These are phyloP conservation scores for Tuber borchii DNA, from an alignment of 495 filamentous ascomycete species.

Conservation along the genomic window DNA sequence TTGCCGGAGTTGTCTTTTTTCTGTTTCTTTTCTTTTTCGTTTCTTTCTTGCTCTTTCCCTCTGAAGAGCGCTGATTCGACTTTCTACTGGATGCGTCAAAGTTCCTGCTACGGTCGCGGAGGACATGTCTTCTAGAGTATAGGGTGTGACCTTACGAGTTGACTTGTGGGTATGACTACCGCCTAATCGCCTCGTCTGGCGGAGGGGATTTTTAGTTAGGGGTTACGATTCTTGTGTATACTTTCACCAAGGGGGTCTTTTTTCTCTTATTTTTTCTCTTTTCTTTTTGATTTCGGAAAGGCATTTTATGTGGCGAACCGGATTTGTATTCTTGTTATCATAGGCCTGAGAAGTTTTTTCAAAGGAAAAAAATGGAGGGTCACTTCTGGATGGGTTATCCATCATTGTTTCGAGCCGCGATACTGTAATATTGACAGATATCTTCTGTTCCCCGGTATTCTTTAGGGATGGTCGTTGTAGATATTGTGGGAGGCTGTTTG, in stretches of 20 bases:
- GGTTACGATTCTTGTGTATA: slow-evolving; percentile 1
- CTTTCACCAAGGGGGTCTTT: neutral
- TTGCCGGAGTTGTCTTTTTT: neutral
- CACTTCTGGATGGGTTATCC: neutral
- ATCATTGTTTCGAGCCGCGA: neutral
- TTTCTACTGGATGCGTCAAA: neutral
- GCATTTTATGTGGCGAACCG: neutral
- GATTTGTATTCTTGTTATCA: neutral
- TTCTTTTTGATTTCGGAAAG: neutral
- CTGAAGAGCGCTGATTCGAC: neutral
- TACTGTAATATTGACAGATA: neutral
- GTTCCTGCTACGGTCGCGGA: neutral
- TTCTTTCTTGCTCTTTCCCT: neutral
- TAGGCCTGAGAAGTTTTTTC: neutral
- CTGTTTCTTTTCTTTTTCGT: neutral
- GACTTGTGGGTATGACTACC: neutral
- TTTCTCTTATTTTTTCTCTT: neutral
- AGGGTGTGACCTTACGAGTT: neutral
- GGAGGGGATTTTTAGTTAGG: neutral
- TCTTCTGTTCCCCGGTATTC: neutral
- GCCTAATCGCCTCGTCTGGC: neutral
- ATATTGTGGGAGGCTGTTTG: neutral
- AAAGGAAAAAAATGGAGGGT: neutral
- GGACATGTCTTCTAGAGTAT: neutral
- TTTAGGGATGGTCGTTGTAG: neutral